Conservation (phyloP, 2,329 filamentous ascomycete genomes). For the Biscogniauxia sp. region DNA sequence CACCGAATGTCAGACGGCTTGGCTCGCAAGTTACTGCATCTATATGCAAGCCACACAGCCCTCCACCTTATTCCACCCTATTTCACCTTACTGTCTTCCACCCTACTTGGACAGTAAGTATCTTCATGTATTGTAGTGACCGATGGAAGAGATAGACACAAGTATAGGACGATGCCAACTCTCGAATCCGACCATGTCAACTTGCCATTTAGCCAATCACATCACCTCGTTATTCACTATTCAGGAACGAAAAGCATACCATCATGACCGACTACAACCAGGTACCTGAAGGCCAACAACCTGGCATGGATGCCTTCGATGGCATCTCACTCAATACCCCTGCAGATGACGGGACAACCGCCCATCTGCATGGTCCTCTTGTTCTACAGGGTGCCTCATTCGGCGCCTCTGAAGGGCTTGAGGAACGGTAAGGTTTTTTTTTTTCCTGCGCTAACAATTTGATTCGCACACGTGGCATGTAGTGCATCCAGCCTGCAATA, state of each 20-base stretch:
- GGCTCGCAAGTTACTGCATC: too few relatives aligned
- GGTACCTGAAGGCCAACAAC: constrained; percentile 1
- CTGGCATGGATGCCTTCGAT: background rate
- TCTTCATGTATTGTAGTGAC: too few relatives aligned
- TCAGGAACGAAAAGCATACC: background rate
- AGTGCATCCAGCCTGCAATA: too few relatives aligned
- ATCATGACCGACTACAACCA: constrained; percentile 7
- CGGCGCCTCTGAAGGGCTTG: background rate
- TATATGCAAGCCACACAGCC: too few relatives aligned
- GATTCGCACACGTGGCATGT: too few relatives aligned
- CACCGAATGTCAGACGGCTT: too few relatives aligned
- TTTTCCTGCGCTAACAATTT: background rate
- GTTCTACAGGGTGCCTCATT: background rate
- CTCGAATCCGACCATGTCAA: too few relatives aligned
- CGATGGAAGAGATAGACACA: background rate
- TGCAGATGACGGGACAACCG: background rate
- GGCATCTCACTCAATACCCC: background rate
- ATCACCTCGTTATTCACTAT: background rate
- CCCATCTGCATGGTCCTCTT: background rate
- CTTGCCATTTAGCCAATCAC: background rate
- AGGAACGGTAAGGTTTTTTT: constrained; percentile 9
- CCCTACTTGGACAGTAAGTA: too few relatives aligned
- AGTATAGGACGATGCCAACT: background rate
- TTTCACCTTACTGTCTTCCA: too few relatives aligned
- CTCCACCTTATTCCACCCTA: too few relatives aligned